These are phyloP conservation scores for Rhizopogon vulgaris DNA, from an alignment of 768 basidiomycete genomes.

Conservation along the genomic window DNA sequence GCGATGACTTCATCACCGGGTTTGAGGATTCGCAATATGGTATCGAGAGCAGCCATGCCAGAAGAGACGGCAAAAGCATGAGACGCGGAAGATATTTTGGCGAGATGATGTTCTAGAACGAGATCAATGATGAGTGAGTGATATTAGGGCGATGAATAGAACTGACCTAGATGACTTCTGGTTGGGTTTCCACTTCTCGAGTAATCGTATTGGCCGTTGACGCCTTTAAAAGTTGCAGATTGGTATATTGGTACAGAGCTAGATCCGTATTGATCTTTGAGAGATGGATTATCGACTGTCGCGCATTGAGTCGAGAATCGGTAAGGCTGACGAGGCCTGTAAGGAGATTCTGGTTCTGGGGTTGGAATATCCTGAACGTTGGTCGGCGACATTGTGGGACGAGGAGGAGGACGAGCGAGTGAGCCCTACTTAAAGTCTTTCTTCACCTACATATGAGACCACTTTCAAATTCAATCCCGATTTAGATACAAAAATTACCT, in stretches of 20 bases:
- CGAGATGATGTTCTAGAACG: conserved; percentile 84
- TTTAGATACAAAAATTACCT: too few relatives aligned
- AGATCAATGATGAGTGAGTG: conserved; percentile 1
- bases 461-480: not conserved
- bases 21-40: conserved; percentile 89
- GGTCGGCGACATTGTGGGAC: conserved; percentile 2
- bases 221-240: conserved; percentile 95
- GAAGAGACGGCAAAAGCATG: conserved; percentile 93
- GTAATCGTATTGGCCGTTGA: conserved; percentile 88
- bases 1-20: conserved; percentile 95
- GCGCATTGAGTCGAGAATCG: conserved; percentile 89
- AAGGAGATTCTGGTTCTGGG: conserved; percentile 76
- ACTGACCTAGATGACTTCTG: conserved; percentile 83
- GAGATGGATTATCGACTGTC: conserved; percentile 84
- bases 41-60: conserved; percentile 96
- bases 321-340: conserved; percentile 64
- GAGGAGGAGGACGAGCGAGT: not conserved
- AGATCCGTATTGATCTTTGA: conserved; percentile 94
- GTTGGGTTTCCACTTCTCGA: conserved; percentile 95
- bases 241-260: conserved; percentile 98
- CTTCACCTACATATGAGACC: not conserved
- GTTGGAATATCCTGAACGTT: conserved; percentile 58
- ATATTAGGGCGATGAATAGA: not conserved
- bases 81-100: conserved; percentile 89
- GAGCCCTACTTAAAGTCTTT: too few relatives aligned